A percentile compares a stretch with the other conserved stretches of the same genome.
These are phyloP conservation scores for Rutidosis leptorrhynchoides DNA, from an alignment of 129 eudicot genomes.

Conservation along the genomic window DNA sequence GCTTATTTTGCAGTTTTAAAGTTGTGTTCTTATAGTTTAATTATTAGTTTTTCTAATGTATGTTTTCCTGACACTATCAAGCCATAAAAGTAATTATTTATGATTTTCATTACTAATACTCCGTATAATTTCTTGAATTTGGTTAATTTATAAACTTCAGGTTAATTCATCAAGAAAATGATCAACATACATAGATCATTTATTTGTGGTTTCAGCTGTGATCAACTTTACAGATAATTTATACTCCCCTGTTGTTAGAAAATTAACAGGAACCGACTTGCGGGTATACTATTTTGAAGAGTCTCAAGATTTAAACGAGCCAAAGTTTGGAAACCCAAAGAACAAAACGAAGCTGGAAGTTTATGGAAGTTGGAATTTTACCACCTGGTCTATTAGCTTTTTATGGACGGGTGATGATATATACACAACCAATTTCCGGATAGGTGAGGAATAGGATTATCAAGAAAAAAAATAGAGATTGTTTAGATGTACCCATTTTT, in stretches of 20 bases:
- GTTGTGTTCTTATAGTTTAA: too few species aligned
- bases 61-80: too few species aligned
- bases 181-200: too few species aligned
- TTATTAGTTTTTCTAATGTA: too few species aligned
- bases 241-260: slow-evolving; percentile 60
- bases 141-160: too few species aligned
- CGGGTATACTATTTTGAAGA: slow-evolving; percentile 53
- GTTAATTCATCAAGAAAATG: too few species aligned
- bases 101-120: too few species aligned
- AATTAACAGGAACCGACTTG: slow-evolving; percentile 40
- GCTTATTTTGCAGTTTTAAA: not conserved
- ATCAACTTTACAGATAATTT: slow-evolving; percentile 78
- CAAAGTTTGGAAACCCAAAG: slow-evolving; percentile 64
- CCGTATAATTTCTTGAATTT: too few species aligned
- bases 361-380: slow-evolving; percentile 80
- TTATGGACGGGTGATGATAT: too few species aligned
- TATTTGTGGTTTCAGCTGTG: slow-evolving; percentile 69
- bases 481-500: slow-evolving; percentile 25
- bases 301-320: slow-evolving; percentile 44
- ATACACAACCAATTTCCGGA: too few species aligned
- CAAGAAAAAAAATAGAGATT: slow-evolving; percentile 34
- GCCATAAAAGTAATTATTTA: too few species aligned
- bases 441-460: too few species aligned
- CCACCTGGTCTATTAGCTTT: slow-evolving; percentile 74
- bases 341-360: slow-evolving; percentile 48